These are phyloP conservation scores for Pyrrhoderma lamaoense DNA, from an alignment of 1,284 basidiomycete genomes.

Conservation along the genomic window DNA sequence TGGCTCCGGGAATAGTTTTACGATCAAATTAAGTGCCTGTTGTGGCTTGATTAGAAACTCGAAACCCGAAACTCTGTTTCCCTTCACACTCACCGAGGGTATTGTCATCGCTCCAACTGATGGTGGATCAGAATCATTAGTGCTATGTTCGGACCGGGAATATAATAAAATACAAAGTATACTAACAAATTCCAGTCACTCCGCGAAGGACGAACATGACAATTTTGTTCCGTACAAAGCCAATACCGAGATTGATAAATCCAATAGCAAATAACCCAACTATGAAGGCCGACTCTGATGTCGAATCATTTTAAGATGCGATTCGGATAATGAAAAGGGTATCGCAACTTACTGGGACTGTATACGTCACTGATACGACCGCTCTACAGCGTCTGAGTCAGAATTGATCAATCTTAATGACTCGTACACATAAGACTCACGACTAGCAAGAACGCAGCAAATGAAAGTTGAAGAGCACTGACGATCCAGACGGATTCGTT, in stretches of 20 bases:
- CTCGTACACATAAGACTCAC: conserved; percentile 25
- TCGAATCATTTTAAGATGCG: conserved; percentile 15
- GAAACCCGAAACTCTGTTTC: no score
- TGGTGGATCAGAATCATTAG: no score
- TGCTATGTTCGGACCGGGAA: no score
- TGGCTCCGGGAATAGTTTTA: conserved; percentile 39
- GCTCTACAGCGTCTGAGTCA: conserved; percentile 22
- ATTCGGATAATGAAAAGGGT: not conserved
- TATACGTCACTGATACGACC: conserved; percentile 31
- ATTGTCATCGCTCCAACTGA: conserved; percentile 8
- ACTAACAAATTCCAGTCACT: conserved; percentile 34
- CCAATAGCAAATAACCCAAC: conserved; percentile 33
- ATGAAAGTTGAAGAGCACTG: conserved; percentile 36
- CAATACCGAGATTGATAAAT: conserved; percentile 32
- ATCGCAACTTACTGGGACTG: conserved; percentile 26
- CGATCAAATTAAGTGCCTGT: conserved; percentile 35
- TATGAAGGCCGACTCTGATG: conserved; percentile 24
- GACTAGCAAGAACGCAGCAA: conserved; percentile 35
- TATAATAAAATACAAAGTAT: not conserved
- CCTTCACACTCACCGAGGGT: not conserved
- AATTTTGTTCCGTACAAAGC: conserved; percentile 37
- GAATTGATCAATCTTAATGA: not conserved
- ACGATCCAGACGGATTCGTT: conserved; percentile 31
- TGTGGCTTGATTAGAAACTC: conserved; percentile 25
- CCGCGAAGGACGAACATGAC: conserved; percentile 36